Percentiles rank a stretch among this genome's conserved stretches.
Evolutionary conservation across 805 yeast species (phyloP).

Genomic region (Jamesozyma lodderae): DNA sequence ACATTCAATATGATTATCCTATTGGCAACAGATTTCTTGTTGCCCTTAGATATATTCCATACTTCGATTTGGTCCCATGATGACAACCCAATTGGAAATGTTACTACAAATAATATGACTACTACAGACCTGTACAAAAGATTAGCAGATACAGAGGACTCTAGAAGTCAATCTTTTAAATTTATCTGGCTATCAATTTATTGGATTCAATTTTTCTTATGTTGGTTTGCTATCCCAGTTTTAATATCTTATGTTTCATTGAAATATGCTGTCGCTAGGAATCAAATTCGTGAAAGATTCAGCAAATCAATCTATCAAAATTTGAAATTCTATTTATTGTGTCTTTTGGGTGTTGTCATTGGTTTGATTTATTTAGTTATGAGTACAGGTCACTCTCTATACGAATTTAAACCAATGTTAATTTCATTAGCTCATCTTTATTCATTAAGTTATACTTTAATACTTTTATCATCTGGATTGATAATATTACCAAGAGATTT

Average conservation of each 20-base stretch:
- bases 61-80: constrained; percentile 5
- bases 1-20: constrained; percentile 22
- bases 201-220: constrained; percentile 25
- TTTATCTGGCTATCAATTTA: constrained; percentile 22
- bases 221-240: constrained; percentile 28
- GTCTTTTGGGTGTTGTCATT: constrained; percentile 14
- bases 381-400: constrained; percentile 19
- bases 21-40: constrained; percentile 22
- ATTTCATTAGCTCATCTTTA: constrained; percentile 28
- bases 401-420: constrained; percentile 24
- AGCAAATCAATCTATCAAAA: constrained; percentile 19
- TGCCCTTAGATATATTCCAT: constrained; percentile 23
- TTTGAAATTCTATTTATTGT: constrained; percentile 24
- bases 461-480: constrained; percentile 24
- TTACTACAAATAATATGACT: not conserved
- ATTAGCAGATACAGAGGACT: not conserved
- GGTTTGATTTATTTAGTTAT: constrained; percentile 22
- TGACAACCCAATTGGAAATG: constrained; percentile 3
- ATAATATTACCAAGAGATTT: constrained; percentile 23
- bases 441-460: constrained; percentile 24
- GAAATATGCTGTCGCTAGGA: constrained; percentile 18
- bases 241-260: constrained; percentile 24
- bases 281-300: constrained; percentile 13
- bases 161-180: constrained; percentile 9
- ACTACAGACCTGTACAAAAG: not conserved